phyloP scores from a whole-genome alignment of 805 yeast species.

The Starmerella cellae region DNA sequence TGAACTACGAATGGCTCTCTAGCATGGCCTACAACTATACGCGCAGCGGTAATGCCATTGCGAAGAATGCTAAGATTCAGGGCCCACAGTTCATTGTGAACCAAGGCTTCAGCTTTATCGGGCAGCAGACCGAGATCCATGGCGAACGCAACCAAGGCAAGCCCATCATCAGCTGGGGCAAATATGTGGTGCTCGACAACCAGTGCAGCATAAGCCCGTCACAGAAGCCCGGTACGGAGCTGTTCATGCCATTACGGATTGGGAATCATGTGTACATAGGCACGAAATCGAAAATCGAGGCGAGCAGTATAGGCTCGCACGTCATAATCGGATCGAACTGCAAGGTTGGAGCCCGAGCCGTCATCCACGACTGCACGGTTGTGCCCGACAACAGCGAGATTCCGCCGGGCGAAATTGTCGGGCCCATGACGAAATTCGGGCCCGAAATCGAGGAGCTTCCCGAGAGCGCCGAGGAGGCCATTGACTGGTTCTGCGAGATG shows the following conservation, averaged over 20 bases:
- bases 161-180: slow-evolving; percentile 29
- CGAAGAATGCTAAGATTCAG: slow-evolving; percentile 23
- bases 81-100: slow-evolving; percentile 29
- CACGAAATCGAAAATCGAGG: slow-evolving; percentile 22
- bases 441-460: slow-evolving; percentile 21
- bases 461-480: slow-evolving; percentile 24
- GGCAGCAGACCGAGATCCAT: slow-evolving; percentile 25
- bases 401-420: slow-evolving; percentile 28
- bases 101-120: slow-evolving; percentile 28
- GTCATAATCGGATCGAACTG: slow-evolving; percentile 29
- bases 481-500: slow-evolving; percentile 25
- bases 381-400: slow-evolving; percentile 25
- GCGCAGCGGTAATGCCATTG: slow-evolving; percentile 15
- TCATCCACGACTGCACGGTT: slow-evolving; percentile 30
- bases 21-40: slow-evolving; percentile 12
- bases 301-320: slow-evolving; percentile 31
- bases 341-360: slow-evolving; percentile 27
- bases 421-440: slow-evolving; percentile 23
- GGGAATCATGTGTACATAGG: slow-evolving; percentile 31
- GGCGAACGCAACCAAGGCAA: slow-evolving; percentile 27
- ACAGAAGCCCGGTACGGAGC: slow-evolving; percentile 1
- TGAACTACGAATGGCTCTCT: too few species aligned
- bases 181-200: slow-evolving; percentile 24
- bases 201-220: slow-evolving; percentile 27
- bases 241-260: slow-evolving; percentile 27